Conservation (phyloP, 768 basidiomycete species). For the Hortiboletus flavorubellus region DNA sequence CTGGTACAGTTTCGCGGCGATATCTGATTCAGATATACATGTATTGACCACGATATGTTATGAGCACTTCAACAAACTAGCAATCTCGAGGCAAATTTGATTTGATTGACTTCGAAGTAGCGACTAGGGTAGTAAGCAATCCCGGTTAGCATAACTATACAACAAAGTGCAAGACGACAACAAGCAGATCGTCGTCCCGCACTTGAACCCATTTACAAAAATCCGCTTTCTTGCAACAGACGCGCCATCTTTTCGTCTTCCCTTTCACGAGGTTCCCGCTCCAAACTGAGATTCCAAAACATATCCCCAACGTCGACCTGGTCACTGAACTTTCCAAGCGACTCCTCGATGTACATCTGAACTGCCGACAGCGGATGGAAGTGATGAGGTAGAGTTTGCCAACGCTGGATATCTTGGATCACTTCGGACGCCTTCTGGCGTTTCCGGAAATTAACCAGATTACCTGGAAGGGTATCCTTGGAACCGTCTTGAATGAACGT, state of each 20-base stretch:
- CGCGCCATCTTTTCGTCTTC: constrained; percentile 97
- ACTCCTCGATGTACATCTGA: constrained; percentile 73
- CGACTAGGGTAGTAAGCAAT: constrained; percentile 13
- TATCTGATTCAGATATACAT: neutral
- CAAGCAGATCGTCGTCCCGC: neutral
- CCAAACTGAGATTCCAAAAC: constrained; percentile 83
- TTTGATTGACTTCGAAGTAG: neutral
- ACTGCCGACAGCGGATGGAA: constrained; percentile 65
- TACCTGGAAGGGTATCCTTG: constrained; percentile 73
- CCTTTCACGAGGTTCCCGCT: constrained; percentile 89
- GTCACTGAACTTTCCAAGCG: constrained; percentile 67
- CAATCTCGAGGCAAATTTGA: neutral
- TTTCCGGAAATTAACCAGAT: constrained; percentile 93
- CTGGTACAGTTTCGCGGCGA: no score
- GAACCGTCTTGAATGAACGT: constrained; percentile 99
- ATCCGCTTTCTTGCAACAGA: constrained; percentile 83
- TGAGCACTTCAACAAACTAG: no score
- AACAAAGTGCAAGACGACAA: constrained; percentile 9
- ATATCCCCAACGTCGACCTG: constrained; percentile 66
- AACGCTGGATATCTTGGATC: constrained; percentile 93
- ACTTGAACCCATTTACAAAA: constrained; percentile 46
- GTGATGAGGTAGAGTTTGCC: constrained; percentile 91
- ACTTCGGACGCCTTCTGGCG: constrained; percentile 95
- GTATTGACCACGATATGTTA: neutral
- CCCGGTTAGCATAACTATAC: constrained; percentile 19